Base-by-base conservation (phyloP, 2,329 filamentous ascomycete species). In the Emmonsiellopsis sp. region DNA sequence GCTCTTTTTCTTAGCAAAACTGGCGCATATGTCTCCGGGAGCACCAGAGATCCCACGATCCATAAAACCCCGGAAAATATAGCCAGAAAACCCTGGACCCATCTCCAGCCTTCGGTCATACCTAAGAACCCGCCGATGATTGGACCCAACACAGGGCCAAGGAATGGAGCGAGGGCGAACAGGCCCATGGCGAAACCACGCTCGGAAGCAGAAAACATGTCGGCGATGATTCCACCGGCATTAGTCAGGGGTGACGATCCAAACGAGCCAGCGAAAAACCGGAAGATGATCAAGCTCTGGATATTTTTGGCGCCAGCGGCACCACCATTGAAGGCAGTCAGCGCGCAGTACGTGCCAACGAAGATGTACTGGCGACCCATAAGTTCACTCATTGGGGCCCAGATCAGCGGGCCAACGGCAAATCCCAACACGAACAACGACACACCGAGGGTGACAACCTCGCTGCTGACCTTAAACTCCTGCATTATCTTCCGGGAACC, bases 351-450 rank as follows among this genome's bases (percentile, higher is more conserved):
- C 1, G 79, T 82, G 56, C 75, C 67, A 57, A 79, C 73, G 65
- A 83, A 85, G 17, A 86, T 73, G 42, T 77, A 65, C 61, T 85
- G 77, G 6, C 81, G 74, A 3, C 81, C 84, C 52, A 79, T 83
- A 17, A 87, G 67, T 62, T 88, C 84, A 33, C 79, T 76, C 17
- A 87, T 64, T 0, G 84, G 83, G 3, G 84, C 85, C 79, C 83
- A 86, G 2, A 87, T 62, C 6, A 86, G 67, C 0, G 83, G 83
- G 0, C 82, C 82, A 52, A 85, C 58, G 1, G 77, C 78, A 54
- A 82, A 79, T 2, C 79, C 74, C 51, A 78, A 74, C 0, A 80
- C 62, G 13, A 79, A 69, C 21, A 80, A 58, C 0, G 74, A 70
- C 1, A 77, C 74, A 13, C 77, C 77, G 1, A 79, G 65, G 2